Evolutionary conservation across 2,329 filamentous ascomycete species (phyloP).

Genomic region (Paraphaeosphaeria minitans): DNA sequence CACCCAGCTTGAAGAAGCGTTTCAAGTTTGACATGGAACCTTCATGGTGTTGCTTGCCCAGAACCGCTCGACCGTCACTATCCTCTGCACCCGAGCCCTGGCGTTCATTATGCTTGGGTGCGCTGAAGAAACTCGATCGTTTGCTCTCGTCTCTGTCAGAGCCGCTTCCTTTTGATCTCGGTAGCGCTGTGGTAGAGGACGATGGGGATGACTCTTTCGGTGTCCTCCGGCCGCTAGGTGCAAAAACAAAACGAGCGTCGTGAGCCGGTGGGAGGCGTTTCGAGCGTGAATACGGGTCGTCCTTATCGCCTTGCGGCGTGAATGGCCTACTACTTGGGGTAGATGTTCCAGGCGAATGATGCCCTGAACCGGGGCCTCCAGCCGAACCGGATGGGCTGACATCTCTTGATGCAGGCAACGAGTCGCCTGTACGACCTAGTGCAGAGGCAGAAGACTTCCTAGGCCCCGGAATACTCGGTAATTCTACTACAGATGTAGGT

Average conservation of each 20-base stretch:
- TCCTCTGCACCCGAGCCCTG: slow-evolving; percentile 50
- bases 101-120: slow-evolving; percentile 54
- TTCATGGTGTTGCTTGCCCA: slow-evolving; percentile 54
- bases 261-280: slow-evolving; percentile 73
- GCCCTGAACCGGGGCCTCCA: slow-evolving; percentile 53
- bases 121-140: slow-evolving; percentile 60
- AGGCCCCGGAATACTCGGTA: slow-evolving; percentile 50
- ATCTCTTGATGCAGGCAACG: slow-evolving; percentile 59
- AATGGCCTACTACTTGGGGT: slow-evolving; percentile 71
- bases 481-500: slow-evolving; percentile 52
- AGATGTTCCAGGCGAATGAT: slow-evolving; percentile 50
- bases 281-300: slow-evolving; percentile 86
- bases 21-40: slow-evolving; percentile 94
- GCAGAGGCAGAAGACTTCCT: slow-evolving; percentile 60
- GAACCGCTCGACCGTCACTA: slow-evolving; percentile 30
- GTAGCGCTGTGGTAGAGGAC: slow-evolving; percentile 44
- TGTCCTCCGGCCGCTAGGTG: slow-evolving; percentile 71
- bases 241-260: slow-evolving; percentile 85
- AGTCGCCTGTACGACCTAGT: slow-evolving; percentile 62
- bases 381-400: slow-evolving; percentile 67
- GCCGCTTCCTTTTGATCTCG: slow-evolving; percentile 53
- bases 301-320: slow-evolving; percentile 76
- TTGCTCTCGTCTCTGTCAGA: slow-evolving; percentile 49
- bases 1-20: slow-evolving; percentile 88
- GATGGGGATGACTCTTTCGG: slow-evolving; percentile 46